Conservation (phyloP, 2,329 filamentous ascomycete species). For the Fusarium sp. region DNA sequence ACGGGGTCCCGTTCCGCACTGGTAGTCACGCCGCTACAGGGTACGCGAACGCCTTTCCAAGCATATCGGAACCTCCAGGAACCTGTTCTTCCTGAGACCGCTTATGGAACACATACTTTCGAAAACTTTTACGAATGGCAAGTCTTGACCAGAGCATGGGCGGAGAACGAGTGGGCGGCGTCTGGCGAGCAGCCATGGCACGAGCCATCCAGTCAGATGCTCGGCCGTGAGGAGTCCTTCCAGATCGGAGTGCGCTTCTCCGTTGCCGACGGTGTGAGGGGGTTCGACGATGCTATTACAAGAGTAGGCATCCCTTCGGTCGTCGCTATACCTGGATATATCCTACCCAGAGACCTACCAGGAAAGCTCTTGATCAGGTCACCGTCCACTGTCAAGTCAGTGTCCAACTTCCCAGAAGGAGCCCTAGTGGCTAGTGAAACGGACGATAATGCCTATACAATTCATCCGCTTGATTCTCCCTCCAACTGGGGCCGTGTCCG, state of each 20-base stretch:
- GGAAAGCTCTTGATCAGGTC: conserved; percentile 54
- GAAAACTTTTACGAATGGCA: conserved; percentile 75
- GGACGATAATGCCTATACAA: conserved; percentile 60
- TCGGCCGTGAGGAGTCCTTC: conserved; percentile 61
- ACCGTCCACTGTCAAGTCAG: no score
- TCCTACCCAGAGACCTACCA: conserved; percentile 63
- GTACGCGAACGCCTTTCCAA: conserved; percentile 63
- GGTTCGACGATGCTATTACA: conserved; percentile 63
- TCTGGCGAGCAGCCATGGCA: conserved; percentile 67
- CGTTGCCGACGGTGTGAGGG: conserved; percentile 60
- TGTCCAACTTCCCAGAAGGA: conserved; percentile 57
- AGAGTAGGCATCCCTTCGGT: conserved; percentile 63
- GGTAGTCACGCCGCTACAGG: conserved; percentile 66
- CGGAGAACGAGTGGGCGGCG: conserved; percentile 68
- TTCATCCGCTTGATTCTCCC: conserved; percentile 56
- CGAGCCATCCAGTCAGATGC: conserved; percentile 60
- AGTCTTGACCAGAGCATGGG: conserved; percentile 67
- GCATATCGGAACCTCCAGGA: conserved; percentile 69
- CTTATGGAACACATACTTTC: conserved; percentile 69
- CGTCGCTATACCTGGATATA: conserved; percentile 68
- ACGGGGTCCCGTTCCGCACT: conserved; percentile 66
- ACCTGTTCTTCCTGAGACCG: conserved; percentile 54
- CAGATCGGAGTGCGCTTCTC: conserved; percentile 68
- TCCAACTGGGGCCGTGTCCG: conserved; percentile 65
- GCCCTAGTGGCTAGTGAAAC: no score